Evolutionary conservation across 345 rosid species (phyloP).

Genomic region (Syzygium jambos): DNA sequence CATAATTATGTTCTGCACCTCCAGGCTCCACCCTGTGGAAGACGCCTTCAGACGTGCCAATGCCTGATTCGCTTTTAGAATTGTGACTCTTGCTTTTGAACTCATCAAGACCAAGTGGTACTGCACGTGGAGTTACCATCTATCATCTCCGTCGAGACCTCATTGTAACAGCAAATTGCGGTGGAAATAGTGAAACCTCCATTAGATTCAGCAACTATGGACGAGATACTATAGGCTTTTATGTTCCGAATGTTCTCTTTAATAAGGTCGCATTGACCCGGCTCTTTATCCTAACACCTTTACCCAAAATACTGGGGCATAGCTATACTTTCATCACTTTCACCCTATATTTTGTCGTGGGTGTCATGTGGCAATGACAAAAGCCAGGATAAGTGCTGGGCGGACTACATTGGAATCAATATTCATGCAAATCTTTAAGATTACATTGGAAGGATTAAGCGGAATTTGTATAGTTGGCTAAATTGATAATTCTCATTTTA

Average conservation of each 20-base stretch:
- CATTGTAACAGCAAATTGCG: background rate
- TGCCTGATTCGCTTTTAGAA: conserved; percentile 48
- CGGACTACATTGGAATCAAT: background rate
- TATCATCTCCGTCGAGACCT: background rate
- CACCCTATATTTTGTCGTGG: background rate
- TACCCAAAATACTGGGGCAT: too few species aligned
- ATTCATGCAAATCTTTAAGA: background rate
- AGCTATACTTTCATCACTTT: too few species aligned
- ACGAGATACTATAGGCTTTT: background rate
- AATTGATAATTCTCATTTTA: background rate
- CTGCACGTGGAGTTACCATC: conserved; percentile 14
- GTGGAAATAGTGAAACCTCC: background rate
- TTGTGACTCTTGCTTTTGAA: conserved; percentile 74
- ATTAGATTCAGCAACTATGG: background rate
- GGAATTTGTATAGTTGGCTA: too few species aligned
- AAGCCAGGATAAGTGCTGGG: background rate
- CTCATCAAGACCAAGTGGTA: conserved; percentile 77
- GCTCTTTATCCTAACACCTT: background rate
- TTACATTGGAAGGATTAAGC: background rate
- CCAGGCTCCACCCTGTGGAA: conserved; percentile 81
- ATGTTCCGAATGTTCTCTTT: background rate
- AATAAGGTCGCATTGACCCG: background rate
- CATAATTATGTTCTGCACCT: conserved; percentile 79
- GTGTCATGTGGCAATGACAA: background rate
- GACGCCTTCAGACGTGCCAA: conserved; percentile 10